Evolutionary conservation across 106 monocot genomes (phyloP).

Genomic region (Dioscorea zingiberensis): DNA sequence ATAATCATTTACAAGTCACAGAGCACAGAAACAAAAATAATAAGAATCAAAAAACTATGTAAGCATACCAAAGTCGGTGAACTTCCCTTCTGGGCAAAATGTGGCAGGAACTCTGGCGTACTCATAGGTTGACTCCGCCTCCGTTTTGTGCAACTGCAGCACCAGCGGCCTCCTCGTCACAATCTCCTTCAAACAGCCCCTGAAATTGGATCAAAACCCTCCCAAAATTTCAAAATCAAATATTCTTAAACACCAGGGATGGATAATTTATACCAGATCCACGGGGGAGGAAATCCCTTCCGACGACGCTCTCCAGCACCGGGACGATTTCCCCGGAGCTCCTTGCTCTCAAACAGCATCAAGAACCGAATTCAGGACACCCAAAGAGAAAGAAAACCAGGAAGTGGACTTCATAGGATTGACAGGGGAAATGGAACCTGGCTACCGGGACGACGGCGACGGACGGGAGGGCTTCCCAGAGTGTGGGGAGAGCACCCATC

Average conservation of each 20-base stretch:
- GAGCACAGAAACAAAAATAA: too few species aligned
- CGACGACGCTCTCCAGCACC: slow-evolving; percentile 80
- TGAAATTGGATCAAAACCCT: background rate
- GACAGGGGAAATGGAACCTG: slow-evolving; percentile 22
- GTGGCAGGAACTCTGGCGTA: slow-evolving; percentile 83
- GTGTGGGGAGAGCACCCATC: slow-evolving; percentile 46
- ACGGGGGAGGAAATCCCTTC: slow-evolving; percentile 70
- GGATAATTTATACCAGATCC: slow-evolving; percentile 50
- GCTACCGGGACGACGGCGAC: slow-evolving; percentile 65
- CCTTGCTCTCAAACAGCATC: slow-evolving; percentile 16
- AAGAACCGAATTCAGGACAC: background rate
- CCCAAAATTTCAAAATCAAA: background rate
- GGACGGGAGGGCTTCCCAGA: slow-evolving; percentile 63
- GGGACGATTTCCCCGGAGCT: slow-evolving; percentile 88
- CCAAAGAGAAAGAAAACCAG: background rate
- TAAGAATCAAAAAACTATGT: too few species aligned
- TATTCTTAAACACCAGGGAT: background rate
- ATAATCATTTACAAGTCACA: too few species aligned
- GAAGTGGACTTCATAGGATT: background rate
- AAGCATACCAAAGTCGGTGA: slow-evolving; percentile 60
- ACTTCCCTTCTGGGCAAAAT: slow-evolving; percentile 49
- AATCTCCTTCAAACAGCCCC: slow-evolving; percentile 48
- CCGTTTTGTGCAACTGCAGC: slow-evolving; percentile 85
- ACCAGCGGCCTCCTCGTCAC: slow-evolving; percentile 94
- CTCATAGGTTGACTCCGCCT: slow-evolving; percentile 44